Conservation (phyloP, 2,329 filamentous ascomycete species). For the Alternaria gansuensis region DNA sequence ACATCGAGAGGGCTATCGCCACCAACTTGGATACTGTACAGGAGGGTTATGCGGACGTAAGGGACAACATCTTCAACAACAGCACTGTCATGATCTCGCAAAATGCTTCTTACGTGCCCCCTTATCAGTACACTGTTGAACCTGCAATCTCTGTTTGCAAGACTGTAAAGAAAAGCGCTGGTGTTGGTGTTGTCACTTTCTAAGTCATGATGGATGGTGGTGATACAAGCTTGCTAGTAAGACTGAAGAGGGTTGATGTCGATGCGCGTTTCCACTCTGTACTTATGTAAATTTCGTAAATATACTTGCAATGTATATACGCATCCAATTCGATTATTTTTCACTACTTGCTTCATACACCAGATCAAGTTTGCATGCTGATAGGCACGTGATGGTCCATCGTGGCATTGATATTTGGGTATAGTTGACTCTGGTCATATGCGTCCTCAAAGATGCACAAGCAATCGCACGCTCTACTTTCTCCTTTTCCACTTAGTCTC, state of each 20-base stretch:
- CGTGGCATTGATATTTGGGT: constrained; percentile 3
- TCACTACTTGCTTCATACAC: constrained; percentile 20
- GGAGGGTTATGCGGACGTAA: constrained; percentile 59
- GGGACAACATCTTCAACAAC: constrained; percentile 57
- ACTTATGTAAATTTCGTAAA: constrained; percentile 29
- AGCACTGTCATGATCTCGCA: constrained; percentile 57
- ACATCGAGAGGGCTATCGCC: constrained; percentile 66
- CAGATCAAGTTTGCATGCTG: neutral
- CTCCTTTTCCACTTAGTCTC: neutral
- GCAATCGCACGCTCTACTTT: neutral
- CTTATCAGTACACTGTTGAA: constrained; percentile 61
- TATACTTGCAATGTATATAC: constrained; percentile 1
- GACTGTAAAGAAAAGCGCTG: constrained; percentile 43
- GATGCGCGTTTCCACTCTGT: constrained; percentile 24
- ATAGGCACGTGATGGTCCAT: neutral
- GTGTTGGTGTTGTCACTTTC: constrained; percentile 46
- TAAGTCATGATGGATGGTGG: constrained; percentile 17
- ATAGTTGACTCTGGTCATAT: constrained; percentile 4
- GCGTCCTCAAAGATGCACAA: neutral
- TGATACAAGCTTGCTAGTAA: neutral
- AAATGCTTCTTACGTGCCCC: constrained; percentile 62
- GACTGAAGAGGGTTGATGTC: constrained; percentile 6
- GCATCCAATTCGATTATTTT: constrained; percentile 16
- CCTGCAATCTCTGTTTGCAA: constrained; percentile 37
- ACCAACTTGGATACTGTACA: constrained; percentile 64